Percentiles rank a stretch among this genome's conserved stretches.
These are phyloP conservation scores for Bocquillonia castaneifolia DNA, from an alignment of 441 rosid species.

Conservation along the genomic window DNA sequence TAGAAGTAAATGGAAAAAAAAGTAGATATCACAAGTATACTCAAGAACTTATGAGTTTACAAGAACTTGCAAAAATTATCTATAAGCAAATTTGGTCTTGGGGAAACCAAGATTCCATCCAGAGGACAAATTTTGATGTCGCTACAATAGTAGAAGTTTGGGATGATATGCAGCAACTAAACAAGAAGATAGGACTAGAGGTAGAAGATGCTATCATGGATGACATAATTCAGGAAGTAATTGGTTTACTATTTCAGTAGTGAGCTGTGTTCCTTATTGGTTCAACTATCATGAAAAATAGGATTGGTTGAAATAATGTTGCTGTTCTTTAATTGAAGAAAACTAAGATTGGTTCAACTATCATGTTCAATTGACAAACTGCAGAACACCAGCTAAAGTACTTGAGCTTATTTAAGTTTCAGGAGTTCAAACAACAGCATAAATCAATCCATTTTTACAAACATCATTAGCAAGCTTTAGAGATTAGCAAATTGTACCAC, in stretches of 20 bases:
- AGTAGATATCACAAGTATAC: conserved; percentile 4
- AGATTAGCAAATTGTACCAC: background rate
- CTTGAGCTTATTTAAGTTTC: no score
- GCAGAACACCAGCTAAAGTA: background rate
- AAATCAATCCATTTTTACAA: background rate
- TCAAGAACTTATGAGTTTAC: conserved; percentile 15
- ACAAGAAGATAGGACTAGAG: conserved; percentile 25
- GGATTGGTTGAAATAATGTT: background rate
- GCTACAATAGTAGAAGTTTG: conserved; percentile 22
- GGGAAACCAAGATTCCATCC: conserved; percentile 18
- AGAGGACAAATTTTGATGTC: conserved; percentile 14
- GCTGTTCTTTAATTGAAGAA: background rate
- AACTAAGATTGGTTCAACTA: background rate
- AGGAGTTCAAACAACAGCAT: conserved; percentile 5
- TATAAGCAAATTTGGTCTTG: conserved; percentile 14
- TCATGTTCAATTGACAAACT: background rate
- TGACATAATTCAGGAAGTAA: conserved; percentile 23
- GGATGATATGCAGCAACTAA: conserved; percentile 16
- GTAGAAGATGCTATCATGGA: conserved; percentile 30
- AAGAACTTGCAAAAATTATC: conserved; percentile 24
- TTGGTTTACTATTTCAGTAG: conserved; percentile 15
- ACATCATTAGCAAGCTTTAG: background rate
- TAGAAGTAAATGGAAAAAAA: background rate
- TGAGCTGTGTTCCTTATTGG: background rate
- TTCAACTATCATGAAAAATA: background rate